Base-by-base conservation (phyloP, 192 early-diverging fungal species). In the Backusella tuberculispora region DNA sequence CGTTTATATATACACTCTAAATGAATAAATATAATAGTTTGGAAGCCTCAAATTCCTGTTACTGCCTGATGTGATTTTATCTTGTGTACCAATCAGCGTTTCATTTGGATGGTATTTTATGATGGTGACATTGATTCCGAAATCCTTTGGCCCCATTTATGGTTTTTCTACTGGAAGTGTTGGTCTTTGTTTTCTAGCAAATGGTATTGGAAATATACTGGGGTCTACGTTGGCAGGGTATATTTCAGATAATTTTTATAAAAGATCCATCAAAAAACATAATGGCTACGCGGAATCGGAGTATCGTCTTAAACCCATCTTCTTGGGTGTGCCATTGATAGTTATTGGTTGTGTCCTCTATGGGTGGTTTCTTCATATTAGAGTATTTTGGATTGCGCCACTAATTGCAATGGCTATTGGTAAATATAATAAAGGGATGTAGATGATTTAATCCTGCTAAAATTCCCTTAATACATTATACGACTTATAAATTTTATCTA, bases 101-200 rank as follows among this genome's bases (percentile, higher is more conserved):
- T 26, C 86, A 3, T 86, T 88, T 73, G 86, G 85, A 4, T 76
- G 80, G 6, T 89, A 82, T 76, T 86, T 85, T 73, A 74, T 82
- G 14, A 77, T 85, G 19, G 81, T 82, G 6, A 84, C 82, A 1
- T 79, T 80, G 17, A 69, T 84, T 68, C 78, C 88, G 21, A 53
- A 78, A 40, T 79, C 85, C 4, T 88, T 84, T 44, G 74, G 79
- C 9, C 65, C 66, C 4, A 47, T 85, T 4, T 89, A 89, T 45
- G 44, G 66, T 1, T 76, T 86, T 38, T 77, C 80, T 2, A 78
- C 81, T n/a, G 79, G 82, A 24, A 70, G 26, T 1, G 82, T 85
- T 26, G 88, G 88, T 6, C 43, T 86, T 9, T 85, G 83, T 63
- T 89, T 80, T 63, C 50, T 89, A 21, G 47, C 83, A 6, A 74